Evolutionary conservation across 2,329 filamentous ascomycete species (phyloP).

Genomic region (Ampelomyces quisqualis): DNA sequence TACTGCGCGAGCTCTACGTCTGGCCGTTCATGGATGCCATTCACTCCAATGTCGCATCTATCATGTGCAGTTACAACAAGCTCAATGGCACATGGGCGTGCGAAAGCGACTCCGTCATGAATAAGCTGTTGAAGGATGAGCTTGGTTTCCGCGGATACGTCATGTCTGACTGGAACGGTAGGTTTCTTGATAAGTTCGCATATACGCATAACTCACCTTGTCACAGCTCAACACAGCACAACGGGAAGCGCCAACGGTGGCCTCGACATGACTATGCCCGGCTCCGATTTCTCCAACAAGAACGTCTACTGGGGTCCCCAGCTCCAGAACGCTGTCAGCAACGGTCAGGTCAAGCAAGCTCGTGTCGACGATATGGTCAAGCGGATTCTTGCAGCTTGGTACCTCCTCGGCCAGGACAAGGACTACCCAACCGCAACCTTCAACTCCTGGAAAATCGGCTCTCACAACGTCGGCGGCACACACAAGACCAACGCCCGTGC

Average conservation of each 20-base stretch:
- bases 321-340: conserved; percentile 55
- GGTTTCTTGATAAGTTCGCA: background rate
- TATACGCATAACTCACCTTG: background rate
- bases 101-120: conserved; percentile 51
- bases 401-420: conserved; percentile 51
- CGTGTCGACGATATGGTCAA: conserved; percentile 48
- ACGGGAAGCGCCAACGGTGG: conserved; percentile 50
- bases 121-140: conserved; percentile 55
- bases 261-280: conserved; percentile 62
- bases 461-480: conserved; percentile 43
- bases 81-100: conserved; percentile 55
- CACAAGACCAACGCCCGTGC: conserved; percentile 45
- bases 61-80: conserved; percentile 51
- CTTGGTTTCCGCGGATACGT: conserved; percentile 52
- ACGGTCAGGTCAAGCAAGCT: conserved; percentile 45
- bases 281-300: conserved; percentile 36
- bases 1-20: conserved; percentile 72
- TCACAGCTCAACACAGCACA: conserved; percentile 47
- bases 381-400: conserved; percentile 53
- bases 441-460: conserved; percentile 49
- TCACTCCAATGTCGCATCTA: conserved; percentile 60
- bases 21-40: conserved; percentile 79
- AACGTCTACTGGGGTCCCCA: conserved; percentile 58
- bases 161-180: conserved; percentile 49
- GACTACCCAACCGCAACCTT: conserved; percentile 49